phyloP scores from a whole-genome alignment of 1,284 basidiomycete species.

The Tetrapyrgos nigripes region DNA sequence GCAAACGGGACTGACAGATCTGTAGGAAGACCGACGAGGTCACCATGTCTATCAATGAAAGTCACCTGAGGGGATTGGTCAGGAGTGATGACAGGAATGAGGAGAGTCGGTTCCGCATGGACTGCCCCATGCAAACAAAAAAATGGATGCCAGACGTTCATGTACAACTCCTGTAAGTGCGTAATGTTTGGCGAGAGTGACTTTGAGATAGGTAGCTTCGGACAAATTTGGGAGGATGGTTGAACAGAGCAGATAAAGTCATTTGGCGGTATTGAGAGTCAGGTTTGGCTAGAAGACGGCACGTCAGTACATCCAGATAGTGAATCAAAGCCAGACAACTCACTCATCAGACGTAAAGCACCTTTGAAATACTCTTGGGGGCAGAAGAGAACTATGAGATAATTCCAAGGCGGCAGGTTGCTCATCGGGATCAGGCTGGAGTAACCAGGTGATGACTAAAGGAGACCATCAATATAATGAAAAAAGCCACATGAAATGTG shows the following conservation, averaged over 20 bases:
- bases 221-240: conserved; percentile 68
- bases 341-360: conserved; percentile 80
- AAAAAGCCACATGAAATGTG: neutral
- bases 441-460: conserved; percentile 79
- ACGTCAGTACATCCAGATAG: conserved; percentile 3
- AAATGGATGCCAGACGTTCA: conserved; percentile 78
- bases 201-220: conserved; percentile 78
- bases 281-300: conserved; percentile 57
- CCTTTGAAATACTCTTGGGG: conserved; percentile 84
- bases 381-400: conserved; percentile 81
- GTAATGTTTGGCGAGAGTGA: conserved; percentile 75
- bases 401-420: conserved; percentile 88
- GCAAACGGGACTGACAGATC: conserved; percentile 87
- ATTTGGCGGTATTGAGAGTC: conserved; percentile 79
- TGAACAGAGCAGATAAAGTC: conserved; percentile 75
- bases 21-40: conserved; percentile 82
- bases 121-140: conserved; percentile 91
- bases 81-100: conserved; percentile 72
- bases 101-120: conserved; percentile 82
- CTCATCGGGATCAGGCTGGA: conserved; percentile 85
- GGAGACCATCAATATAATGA: conserved; percentile 16
- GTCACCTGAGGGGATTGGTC: conserved; percentile 69
- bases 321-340: conserved; percentile 29
- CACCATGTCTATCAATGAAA: conserved; percentile 85
- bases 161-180: conserved; percentile 80